phyloP scores from a whole-genome alignment of 2,329 filamentous ascomycete species.

The Alternaria hordeiaustralica region DNA sequence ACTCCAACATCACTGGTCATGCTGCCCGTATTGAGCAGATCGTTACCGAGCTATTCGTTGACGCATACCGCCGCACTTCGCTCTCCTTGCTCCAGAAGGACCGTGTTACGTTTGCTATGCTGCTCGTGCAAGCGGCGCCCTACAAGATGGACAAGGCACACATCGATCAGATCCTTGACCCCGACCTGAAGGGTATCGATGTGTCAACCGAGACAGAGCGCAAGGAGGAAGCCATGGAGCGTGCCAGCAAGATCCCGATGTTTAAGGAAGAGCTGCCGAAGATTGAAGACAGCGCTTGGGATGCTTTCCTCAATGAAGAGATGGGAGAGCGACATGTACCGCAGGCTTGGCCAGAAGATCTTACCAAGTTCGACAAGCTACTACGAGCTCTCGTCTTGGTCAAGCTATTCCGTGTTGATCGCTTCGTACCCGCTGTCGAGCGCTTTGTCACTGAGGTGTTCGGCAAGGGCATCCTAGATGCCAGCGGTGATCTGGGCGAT shows the following conservation, averaged over 20 bases:
- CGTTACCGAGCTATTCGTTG: slow-evolving; percentile 87
- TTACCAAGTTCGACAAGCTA: slow-evolving; percentile 73
- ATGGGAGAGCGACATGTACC: slow-evolving; percentile 86
- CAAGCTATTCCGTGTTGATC: slow-evolving; percentile 93
- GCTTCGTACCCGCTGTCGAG: slow-evolving; percentile 91
- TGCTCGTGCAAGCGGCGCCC: slow-evolving; percentile 93
- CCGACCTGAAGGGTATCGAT: slow-evolving; percentile 76
- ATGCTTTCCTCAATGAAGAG: slow-evolving; percentile 83
- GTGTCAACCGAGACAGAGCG: slow-evolving; percentile 71
- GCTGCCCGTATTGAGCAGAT: slow-evolving; percentile 86
- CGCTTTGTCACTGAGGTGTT: slow-evolving; percentile 89
- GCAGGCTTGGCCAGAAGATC: slow-evolving; percentile 70
- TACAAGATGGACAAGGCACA: slow-evolving; percentile 92
- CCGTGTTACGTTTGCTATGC: slow-evolving; percentile 89
- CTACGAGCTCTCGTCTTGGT: slow-evolving; percentile 86
- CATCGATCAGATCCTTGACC: slow-evolving; percentile 85
- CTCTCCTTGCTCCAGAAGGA: slow-evolving; percentile 92
- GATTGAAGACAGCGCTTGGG: slow-evolving; percentile 72
- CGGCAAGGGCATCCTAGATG: slow-evolving; percentile 80
- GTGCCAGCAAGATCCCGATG: slow-evolving; percentile 71
- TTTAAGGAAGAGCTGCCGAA: slow-evolving; percentile 76
- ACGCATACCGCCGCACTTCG: slow-evolving; percentile 91
- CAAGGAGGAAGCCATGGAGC: slow-evolving; percentile 71
- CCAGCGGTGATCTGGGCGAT: slow-evolving; percentile 82
- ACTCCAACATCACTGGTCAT: slow-evolving; percentile 75